A percentile compares a stretch with the other conserved stretches of the same genome.
Evolutionary conservation across 805 yeast genomes (phyloP).

Genomic region (Yarrowia divulgata): DNA sequence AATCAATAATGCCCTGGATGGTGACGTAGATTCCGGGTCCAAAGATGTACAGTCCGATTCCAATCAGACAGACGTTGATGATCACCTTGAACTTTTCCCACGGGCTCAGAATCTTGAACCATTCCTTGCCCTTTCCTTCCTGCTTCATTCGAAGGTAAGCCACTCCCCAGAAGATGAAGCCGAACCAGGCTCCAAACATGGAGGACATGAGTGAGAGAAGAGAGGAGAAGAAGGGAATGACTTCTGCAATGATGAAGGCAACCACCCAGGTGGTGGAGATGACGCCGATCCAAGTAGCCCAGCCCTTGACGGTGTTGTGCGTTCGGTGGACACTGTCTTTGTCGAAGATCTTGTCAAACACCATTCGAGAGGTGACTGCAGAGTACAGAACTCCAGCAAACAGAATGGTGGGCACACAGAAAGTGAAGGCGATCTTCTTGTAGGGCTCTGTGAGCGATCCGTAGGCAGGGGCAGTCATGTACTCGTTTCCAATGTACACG

Average conservation of each 20-base stretch:
- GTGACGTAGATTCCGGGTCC: conserved; percentile 69
- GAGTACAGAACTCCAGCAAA: conserved; percentile 64
- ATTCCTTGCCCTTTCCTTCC: conserved; percentile 47
- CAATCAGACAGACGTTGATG: conserved; percentile 53
- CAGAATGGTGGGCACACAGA: conserved; percentile 65
- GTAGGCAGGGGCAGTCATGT: conserved; percentile 66
- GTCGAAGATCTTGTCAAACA: conserved; percentile 57
- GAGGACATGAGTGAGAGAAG: conserved; percentile 65
- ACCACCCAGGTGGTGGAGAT: conserved; percentile 57
- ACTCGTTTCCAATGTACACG: conserved; percentile 62
- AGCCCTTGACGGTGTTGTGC: conserved; percentile 59
- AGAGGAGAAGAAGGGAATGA: conserved; percentile 69
- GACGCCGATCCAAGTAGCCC: conserved; percentile 60
- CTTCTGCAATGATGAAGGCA: conserved; percentile 68
- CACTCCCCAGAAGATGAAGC: conserved; percentile 67
- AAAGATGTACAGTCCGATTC: conserved; percentile 60
- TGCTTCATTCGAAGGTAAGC: conserved; percentile 60
- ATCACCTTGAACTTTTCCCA: conserved; percentile 53
- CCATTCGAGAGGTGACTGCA: conserved; percentile 61
- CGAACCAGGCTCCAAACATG: conserved; percentile 70
- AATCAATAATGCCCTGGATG: conserved; percentile 60
- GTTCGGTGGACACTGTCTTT: conserved; percentile 55
- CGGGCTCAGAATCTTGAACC: conserved; percentile 49
- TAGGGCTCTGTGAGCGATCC: conserved; percentile 58
- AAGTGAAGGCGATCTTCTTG: conserved; percentile 65